Conservation (phyloP, 306 rosid genomes). For the Cercis canadensis region DNA sequence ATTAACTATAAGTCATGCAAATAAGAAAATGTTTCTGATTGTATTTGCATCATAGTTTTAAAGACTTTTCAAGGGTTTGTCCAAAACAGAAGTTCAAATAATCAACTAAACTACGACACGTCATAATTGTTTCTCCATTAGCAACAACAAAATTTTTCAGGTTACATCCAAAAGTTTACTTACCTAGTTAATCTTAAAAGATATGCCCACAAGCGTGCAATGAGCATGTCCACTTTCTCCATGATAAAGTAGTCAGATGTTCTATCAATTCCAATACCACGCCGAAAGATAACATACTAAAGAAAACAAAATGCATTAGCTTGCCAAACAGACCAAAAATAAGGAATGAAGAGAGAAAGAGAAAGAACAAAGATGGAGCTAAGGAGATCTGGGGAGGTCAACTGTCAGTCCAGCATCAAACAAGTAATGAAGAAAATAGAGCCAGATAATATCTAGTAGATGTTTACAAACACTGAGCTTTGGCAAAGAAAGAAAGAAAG, state of each 20-base stretch:
- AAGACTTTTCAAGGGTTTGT: conserved; percentile 20
- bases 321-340: conserved; percentile 22
- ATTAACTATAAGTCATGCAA: conserved; percentile 11
- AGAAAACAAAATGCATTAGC: conserved; percentile 49
- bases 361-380: not conserved
- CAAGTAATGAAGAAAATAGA: too few species aligned
- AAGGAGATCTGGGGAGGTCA: not conserved
- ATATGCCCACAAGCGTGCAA: conserved; percentile 81
- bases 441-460: too few species aligned
- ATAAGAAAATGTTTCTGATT: conserved; percentile 17
- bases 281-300: conserved; percentile 88
- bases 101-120: conserved; percentile 18
- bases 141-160: conserved; percentile 19
- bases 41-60: not conserved
- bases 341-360: conserved; percentile 15
- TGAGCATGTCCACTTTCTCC: conserved; percentile 94
- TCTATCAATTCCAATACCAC: conserved; percentile 87
- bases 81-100: conserved; percentile 26
- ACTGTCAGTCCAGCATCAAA: conserved; percentile 10
- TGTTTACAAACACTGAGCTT: not conserved
- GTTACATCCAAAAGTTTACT: conserved; percentile 32
- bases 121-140: conserved; percentile 14
- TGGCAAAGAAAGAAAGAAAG: not conserved
- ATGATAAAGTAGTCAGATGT: conserved; percentile 82
- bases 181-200: conserved; percentile 67